Conservation (phyloP, 108 stramenopile species). For the Fragilaria crotonensis region DNA sequence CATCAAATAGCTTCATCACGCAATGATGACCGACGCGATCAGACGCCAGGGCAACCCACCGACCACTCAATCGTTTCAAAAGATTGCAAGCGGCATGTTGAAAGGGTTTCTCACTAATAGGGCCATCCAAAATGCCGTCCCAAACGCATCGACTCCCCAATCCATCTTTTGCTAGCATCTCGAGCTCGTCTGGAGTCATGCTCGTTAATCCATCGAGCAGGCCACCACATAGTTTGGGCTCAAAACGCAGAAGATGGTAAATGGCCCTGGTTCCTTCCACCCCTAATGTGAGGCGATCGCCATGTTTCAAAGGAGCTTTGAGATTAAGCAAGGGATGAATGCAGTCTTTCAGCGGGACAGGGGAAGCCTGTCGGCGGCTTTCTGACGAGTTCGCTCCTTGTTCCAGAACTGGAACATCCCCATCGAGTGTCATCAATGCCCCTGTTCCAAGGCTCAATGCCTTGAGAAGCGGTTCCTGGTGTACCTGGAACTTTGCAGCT, state of each 20-base stretch:
- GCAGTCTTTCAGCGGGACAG: constrained; percentile 46
- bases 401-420: too few relatives aligned
- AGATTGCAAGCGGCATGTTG: constrained; percentile 34
- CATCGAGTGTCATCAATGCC: too few relatives aligned
- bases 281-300: constrained; percentile 43
- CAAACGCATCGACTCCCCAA: constrained; percentile 75
- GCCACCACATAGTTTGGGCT: constrained; percentile 51
- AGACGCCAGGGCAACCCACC: constrained; percentile 42
- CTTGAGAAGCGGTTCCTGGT: constrained; percentile 57
- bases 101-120: constrained; percentile 25
- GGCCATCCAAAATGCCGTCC: constrained; percentile 75
- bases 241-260: constrained; percentile 71
- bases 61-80: constrained; percentile 28
- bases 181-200: constrained; percentile 40
- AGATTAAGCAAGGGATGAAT: constrained; percentile 45
- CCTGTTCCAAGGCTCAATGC: constrained; percentile 31
- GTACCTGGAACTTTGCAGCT: constrained; percentile 50
- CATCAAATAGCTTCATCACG: constrained; percentile 65
- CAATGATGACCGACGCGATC: constrained; percentile 78
- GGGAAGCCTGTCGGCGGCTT: constrained; percentile 39
- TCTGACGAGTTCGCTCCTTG: constrained; percentile 41
- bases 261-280: constrained; percentile 56
- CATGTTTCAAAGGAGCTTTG: constrained; percentile 21
- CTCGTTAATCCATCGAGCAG: constrained; percentile 41
- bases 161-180: constrained; percentile 62